phyloP scores from a whole-genome alignment of 2,329 filamentous ascomycete genomes.

The Phyllosticta ampelicida region DNA sequence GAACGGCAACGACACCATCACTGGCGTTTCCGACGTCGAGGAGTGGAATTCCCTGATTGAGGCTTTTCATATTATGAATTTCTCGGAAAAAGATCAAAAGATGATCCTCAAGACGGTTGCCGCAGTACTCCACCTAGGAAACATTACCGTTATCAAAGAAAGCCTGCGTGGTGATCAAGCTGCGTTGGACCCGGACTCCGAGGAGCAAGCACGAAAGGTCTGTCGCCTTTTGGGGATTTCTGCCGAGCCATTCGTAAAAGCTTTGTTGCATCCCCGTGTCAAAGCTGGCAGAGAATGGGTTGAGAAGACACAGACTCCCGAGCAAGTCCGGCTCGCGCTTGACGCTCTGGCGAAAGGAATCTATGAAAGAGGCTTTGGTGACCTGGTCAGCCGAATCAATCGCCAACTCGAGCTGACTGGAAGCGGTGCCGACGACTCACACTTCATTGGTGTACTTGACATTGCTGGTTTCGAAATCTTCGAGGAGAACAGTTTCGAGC shows the following conservation, averaged over 20 bases:
- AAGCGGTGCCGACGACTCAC: constrained; percentile 72
- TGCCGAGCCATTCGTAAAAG: constrained; percentile 74
- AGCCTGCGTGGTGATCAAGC: constrained; percentile 88
- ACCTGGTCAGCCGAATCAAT: constrained; percentile 87
- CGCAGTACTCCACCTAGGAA: constrained; percentile 85
- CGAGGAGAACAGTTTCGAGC: constrained; percentile 97
- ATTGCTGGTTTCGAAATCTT: constrained; percentile 99
- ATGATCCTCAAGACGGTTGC: constrained; percentile 81
- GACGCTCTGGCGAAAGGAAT: constrained; percentile 94
- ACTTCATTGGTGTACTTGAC: constrained; percentile 96
- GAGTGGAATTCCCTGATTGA: constrained; percentile 89
- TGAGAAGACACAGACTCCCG: constrained; percentile 93
- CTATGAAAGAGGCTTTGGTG: constrained; percentile 90
- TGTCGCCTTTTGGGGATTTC: constrained; percentile 78
- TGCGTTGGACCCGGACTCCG: constrained; percentile 63
- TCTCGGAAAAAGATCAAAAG: constrained; percentile 71
- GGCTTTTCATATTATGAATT: constrained; percentile 89
- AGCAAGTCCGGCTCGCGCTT: constrained; percentile 82
- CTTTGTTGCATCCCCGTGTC: constrained; percentile 81
- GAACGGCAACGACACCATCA: constrained; percentile 83
- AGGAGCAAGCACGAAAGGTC: constrained; percentile 63
- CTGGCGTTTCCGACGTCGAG: constrained; percentile 76
- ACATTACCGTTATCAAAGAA: constrained; percentile 81
- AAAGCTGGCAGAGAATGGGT: constrained; percentile 98
- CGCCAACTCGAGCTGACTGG: constrained; percentile 79